Evolutionary conservation across 2,329 filamentous ascomycete species (phyloP), one percentile per base, ranked within the genome.

Genomic region (Neofusicoccum umdonicola): DNA sequence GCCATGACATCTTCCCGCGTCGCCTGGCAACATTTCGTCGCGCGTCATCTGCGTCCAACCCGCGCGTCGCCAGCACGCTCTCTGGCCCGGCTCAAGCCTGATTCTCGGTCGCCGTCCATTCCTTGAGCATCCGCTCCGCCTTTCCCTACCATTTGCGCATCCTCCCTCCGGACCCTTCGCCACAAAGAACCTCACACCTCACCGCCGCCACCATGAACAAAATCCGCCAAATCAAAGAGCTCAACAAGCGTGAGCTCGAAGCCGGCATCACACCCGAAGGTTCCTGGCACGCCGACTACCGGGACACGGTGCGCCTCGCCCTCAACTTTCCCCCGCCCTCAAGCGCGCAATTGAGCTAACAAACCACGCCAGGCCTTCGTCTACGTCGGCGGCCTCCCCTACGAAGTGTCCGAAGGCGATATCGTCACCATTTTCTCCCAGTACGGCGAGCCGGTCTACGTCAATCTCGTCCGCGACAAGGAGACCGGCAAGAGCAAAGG

Each of bases 281-380:
- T 68, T 97, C 94, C 65, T 98, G 94, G 94, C 94, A 98, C 77
- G 89, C 90, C 76, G 96, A 99, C 82, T 99, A 98, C 80, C 91
- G 92, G 80, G 95, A 96, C 81, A 98, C 95, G 1, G 62, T 64
- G 19, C 19, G 62, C 7, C 17, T 22, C 5, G 1, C 12, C 19
- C 7, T 1, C n/a, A 11, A 11, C 8, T 12, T 7, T 27, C 13
- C 2, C n/a, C 11, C 13, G 1, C 34, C 34, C 5, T 12, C 5
- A n/a, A 19, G 22, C 12, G 8, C n/a, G 39, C 42, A 50, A 27
- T 45, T 11, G 22, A 4, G 62, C 62, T 57, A 6, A 63, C 62
- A 1, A 7, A n/a, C 13, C 4, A 11, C 22, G 45, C 8, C 50
- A 64, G 62, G 96, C 95, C 66, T 99, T 94, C 78, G 83, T 99